Evolutionary conservation across 2,329 filamentous ascomycete species (phyloP).

Genomic region (Hypoxylon sp.): DNA sequence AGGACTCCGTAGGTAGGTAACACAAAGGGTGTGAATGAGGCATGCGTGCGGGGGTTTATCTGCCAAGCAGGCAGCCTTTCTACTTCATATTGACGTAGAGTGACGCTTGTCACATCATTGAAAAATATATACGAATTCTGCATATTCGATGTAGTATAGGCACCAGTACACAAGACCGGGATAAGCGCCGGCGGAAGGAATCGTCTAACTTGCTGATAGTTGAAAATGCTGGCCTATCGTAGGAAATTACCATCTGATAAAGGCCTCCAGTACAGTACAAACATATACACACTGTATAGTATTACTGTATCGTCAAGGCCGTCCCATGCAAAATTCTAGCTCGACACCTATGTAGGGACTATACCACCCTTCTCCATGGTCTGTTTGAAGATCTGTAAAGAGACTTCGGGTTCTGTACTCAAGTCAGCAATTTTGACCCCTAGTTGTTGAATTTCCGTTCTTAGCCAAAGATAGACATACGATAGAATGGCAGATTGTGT

Average conservation of each 20-base stretch:
- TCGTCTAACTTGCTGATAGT: neutral
- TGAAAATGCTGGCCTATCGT: neutral
- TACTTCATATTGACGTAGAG: conserved; percentile 5
- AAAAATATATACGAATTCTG: neutral
- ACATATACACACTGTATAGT: conserved; percentile 4
- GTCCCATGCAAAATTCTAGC: neutral
- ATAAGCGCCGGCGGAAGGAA: neutral
- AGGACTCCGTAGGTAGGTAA: conserved; percentile 5
- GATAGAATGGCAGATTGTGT: conserved; percentile 62
- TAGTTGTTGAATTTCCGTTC: neutral
- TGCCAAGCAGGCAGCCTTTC: conserved; percentile 14
- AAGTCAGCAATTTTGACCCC: conserved; percentile 9
- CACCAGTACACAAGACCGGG: neutral
- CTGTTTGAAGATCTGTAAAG: conserved; percentile 39
- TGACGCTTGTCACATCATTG: conserved; percentile 4
- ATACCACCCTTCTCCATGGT: conserved; percentile 28
- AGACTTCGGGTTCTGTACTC: conserved; percentile 36
- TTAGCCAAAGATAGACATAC: conserved; percentile 50
- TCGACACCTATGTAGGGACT: conserved; percentile 23
- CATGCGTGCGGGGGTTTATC: conserved; percentile 1
- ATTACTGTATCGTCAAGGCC: neutral
- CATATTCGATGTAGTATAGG: neutral
- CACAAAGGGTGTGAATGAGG: conserved; percentile 4
- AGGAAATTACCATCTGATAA: neutral
- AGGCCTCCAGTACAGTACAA: conserved; percentile 10